These are phyloP conservation scores for Schizochytrium sp. DNA, from an alignment of 108 stramenopile species.

Conservation along the genomic window DNA sequence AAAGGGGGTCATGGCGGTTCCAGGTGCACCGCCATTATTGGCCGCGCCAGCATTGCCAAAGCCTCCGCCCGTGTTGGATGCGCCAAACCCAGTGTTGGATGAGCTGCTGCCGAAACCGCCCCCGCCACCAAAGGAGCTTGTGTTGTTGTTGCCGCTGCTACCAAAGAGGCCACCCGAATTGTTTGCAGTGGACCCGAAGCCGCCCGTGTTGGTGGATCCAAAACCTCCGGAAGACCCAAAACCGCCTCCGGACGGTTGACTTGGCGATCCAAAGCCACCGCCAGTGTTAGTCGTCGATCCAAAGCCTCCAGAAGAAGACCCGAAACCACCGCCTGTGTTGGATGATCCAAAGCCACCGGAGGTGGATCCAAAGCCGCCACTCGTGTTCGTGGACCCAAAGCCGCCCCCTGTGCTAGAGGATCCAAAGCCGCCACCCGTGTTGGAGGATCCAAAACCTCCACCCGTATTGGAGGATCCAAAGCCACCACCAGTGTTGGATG, in stretches of 20 bases:
- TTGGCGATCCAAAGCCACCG: background rate
- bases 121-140: no score
- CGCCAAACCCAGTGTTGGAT: background rate
- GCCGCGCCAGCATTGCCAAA: background rate
- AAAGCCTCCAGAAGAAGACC: background rate
- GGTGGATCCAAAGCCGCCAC: background rate
- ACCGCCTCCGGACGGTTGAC: background rate
- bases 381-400: background rate
- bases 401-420: background rate
- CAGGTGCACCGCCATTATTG: slow-evolving; percentile 17
- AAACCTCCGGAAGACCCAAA: background rate
- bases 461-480: background rate
- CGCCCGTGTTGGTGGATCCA: background rate
- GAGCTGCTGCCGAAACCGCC: background rate
- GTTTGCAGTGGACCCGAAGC: background rate
- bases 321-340: background rate
- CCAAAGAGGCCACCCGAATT: background rate
- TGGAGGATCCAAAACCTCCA: background rate
- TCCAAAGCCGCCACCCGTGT: background rate
- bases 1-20: slow-evolving; percentile 52
- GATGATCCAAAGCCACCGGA: background rate
- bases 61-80: background rate
- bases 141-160: background rate
- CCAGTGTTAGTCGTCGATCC: background rate
- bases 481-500: background rate